Base-by-base conservation (phyloP, 352 stramenopile species). In the Elongisporangium prolatum region DNA sequence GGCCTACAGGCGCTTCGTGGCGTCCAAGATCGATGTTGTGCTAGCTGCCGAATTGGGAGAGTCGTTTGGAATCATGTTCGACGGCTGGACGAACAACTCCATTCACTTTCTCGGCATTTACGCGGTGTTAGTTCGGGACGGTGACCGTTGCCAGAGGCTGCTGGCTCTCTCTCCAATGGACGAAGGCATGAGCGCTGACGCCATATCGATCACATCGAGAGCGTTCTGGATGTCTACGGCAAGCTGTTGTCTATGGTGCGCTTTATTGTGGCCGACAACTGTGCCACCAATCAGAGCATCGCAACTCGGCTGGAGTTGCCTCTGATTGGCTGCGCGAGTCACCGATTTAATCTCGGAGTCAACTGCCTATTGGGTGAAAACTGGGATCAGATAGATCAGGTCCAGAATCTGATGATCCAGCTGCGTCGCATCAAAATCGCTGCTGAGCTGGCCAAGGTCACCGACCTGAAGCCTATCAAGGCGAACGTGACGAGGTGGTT, bases 251-350 rank as follows among this genome's bases (percentile, higher is more conserved):
- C 17, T 11, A 59, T 61, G 58, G 57, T 61, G 1, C 24, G 8
- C 10, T 64, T 71, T 53, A n/a, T 71, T 16, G 64, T 71, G 2
- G 61, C 59, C 0, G 64, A 66, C 57, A 67, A 66, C 53, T 74
- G 59, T 51, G 51, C 14, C n/a, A 69, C 67, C 16, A 75, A 69
- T 50, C 57, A 63, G 48, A 55, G 10, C 5, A 55, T 66, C 8
- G 67, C 64, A 0, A 71, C 21, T 13, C 64, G 63, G 38, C 44
- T 71, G 16, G 52, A 50, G 3, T 28, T 68, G 1, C 67, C 67
- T 6, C 59, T 68, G 1, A 50, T 68, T 4, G 62, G 67, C 10
- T 70, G 63, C 57, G 50, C 67, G 3, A 71, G 56, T 24, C 67
- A 75, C n/a, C 21, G 64, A 11, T 66, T 71, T 22, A 69, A 67